Evolutionary conservation across 2,329 filamentous ascomycete genomes (phyloP).

Genomic region (Claviceps digitariae): DNA sequence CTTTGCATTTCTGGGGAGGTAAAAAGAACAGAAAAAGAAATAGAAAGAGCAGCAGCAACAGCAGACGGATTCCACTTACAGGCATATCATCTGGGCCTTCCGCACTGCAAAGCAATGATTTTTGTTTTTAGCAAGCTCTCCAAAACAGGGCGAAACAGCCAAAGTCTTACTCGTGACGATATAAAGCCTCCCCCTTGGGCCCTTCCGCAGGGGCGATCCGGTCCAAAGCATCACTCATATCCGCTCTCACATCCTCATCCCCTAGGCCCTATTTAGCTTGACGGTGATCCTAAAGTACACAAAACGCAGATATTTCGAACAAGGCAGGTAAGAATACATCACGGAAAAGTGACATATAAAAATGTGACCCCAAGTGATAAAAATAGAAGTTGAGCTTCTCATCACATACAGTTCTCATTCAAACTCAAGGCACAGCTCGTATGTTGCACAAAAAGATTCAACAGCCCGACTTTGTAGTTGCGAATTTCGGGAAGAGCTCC

Average conservation of each 20-base stretch:
- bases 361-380: no score
- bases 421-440: slow-evolving; percentile 81
- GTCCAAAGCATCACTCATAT: slow-evolving; percentile 92
- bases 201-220: slow-evolving; percentile 72
- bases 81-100: slow-evolving; percentile 95
- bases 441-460: slow-evolving; percentile 91
- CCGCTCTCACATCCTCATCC: slow-evolving; percentile 73
- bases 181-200: slow-evolving; percentile 57
- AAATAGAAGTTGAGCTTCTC: background rate
- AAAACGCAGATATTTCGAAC: background rate
- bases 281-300: background rate
- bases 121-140: background rate
- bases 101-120: slow-evolving; percentile 31
- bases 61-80: slow-evolving; percentile 28
- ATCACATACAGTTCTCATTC: slow-evolving; percentile 66
- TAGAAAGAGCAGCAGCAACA: background rate
- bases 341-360: background rate
- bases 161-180: slow-evolving; percentile 48
- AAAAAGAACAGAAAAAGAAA: background rate
- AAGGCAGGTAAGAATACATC: background rate
- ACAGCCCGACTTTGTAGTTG: slow-evolving; percentile 69
- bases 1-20: background rate
- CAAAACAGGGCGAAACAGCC: background rate
- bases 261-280: slow-evolving; percentile 10
- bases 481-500: slow-evolving; percentile 64